Evolutionary conservation across 1,284 basidiomycete genomes (phyloP), one percentile per base, ranked within the genome.

Genomic region (Takashimella tepidaria): DNA sequence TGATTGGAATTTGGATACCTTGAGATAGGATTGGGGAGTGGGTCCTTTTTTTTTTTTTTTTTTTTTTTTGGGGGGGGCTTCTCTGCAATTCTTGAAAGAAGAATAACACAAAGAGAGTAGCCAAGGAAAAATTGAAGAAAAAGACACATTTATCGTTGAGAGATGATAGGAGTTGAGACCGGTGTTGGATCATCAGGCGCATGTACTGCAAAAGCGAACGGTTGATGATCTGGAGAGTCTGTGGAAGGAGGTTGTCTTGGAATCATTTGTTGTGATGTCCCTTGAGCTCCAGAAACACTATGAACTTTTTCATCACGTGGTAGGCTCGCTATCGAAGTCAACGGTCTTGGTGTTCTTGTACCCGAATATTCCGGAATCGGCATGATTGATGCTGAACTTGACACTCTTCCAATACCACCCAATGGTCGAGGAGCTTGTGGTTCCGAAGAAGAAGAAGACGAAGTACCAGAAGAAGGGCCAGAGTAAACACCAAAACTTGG

Each of bases 401-500:
- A 8, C 10, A 37, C 10, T 8, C 31, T 37, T 8, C 31, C 31
- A 16, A 37, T 8, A 8, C 10, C 8, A 37, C 31, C 31, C 10
- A 37, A 16, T 16, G 31, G 31, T 8, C 31, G 31, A 8, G 31
- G 31, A 8, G 31, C 10, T 8, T 8, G 10, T n/a, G n/a, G n/a
- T n/a, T n/a, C n/a, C n/a, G n/a, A n/a, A n/a, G n/a, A n/a, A n/a
- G n/a, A n/a, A n/a, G n/a, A n/a, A n/a, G n/a, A n/a, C n/a, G n/a
- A n/a, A n/a, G n/a, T n/a, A n/a, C n/a, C n/a, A n/a, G n/a, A n/a
- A 37, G 31, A 37, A 37, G 31, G 31, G 10, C 31, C 26, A 13
- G 45, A 11, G 45, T 53, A 50, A 31, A 41, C 49, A 11, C 52
- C 26, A 40, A 54, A 57, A 3, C 45, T 53, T 5, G 67, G 66